A percentile compares a stretch with the other conserved stretches of the same genome.
These are phyloP conservation scores for Phytophthora quininea DNA, from an alignment of 352 stramenopile species.

Conservation along the genomic window DNA sequence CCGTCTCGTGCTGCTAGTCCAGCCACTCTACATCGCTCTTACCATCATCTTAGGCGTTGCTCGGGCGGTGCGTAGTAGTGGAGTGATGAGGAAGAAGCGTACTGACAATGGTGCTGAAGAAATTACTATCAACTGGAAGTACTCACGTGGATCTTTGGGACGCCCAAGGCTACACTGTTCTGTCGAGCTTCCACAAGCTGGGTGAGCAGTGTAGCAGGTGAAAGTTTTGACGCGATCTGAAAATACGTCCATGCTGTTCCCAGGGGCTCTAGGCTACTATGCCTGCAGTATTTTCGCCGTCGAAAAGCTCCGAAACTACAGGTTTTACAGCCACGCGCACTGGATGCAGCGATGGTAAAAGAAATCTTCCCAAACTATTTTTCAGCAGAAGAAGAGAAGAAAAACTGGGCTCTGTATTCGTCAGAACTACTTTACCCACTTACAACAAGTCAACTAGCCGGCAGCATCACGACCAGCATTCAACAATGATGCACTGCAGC, in stretches of 20 bases:
- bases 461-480: too few species aligned
- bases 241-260: neutral
- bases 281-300: conserved; percentile 44
- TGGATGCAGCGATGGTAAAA: conserved; percentile 26
- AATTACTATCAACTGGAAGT: conserved; percentile 35
- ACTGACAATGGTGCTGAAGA: conserved; percentile 26
- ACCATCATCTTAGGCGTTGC: conserved; percentile 49
- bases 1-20: conserved; percentile 45
- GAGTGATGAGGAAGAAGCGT: neutral
- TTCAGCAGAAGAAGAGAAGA: too few species aligned
- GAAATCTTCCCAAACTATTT: too few species aligned
- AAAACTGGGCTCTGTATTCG: too few species aligned
- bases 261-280: conserved; percentile 58
- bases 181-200: conserved; percentile 67
- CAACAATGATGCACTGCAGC: too few species aligned
- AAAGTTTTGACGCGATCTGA: neutral
- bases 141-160: conserved; percentile 54
- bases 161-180: conserved; percentile 35
- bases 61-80: conserved; percentile 36
- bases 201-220: conserved; percentile 23
- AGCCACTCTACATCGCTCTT: conserved; percentile 54
- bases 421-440: too few species aligned
- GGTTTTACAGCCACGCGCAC: conserved; percentile 55
- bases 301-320: conserved; percentile 46
- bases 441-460: too few species aligned